A percentile compares a stretch with the other conserved stretches of the same genome.
phyloP scores from a whole-genome alignment of 352 stramenopile species.

The Phytophthora crassamura region DNA sequence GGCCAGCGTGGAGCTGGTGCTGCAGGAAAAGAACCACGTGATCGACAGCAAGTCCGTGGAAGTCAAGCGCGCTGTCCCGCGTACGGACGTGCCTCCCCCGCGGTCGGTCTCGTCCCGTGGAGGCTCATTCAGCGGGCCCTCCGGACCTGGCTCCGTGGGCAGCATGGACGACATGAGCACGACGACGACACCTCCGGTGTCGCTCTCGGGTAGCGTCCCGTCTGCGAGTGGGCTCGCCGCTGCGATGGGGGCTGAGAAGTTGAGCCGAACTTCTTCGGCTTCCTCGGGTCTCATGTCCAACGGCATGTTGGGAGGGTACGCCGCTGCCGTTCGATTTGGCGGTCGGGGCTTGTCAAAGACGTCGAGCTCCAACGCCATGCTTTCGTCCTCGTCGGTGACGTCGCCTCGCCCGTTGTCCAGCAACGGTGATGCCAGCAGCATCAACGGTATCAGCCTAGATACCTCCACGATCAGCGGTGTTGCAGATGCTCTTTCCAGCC shows the following conservation, averaged over 20 bases:
- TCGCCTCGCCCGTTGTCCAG: conserved; percentile 36
- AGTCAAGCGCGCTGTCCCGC: conserved; percentile 86
- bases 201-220: conserved; percentile 62
- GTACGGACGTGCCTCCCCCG: conserved; percentile 80
- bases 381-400: conserved; percentile 41
- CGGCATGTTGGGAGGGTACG: conserved; percentile 74
- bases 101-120: conserved; percentile 77
- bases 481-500: conserved; percentile 72
- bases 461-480: conserved; percentile 51
- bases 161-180: conserved; percentile 75
- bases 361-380: conserved; percentile 40
- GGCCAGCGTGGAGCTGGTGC: conserved; percentile 84
- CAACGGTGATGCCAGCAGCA: conserved; percentile 39
- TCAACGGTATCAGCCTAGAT: conserved; percentile 47
- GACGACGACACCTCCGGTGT: conserved; percentile 61
- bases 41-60: conserved; percentile 93
- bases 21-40: conserved; percentile 90
- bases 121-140: conserved; percentile 81
- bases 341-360: conserved; percentile 50
- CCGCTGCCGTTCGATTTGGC: conserved; percentile 82
- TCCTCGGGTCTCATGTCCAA: conserved; percentile 52
- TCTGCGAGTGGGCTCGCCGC: conserved; percentile 38
- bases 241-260: conserved; percentile 43
- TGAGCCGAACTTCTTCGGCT: conserved; percentile 31
- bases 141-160: conserved; percentile 71